Percentiles rank a stretch among this genome's conserved stretches.
Evolutionary conservation across 106 monocot genomes (phyloP).

Genomic region (Amphibolis antarctica): DNA sequence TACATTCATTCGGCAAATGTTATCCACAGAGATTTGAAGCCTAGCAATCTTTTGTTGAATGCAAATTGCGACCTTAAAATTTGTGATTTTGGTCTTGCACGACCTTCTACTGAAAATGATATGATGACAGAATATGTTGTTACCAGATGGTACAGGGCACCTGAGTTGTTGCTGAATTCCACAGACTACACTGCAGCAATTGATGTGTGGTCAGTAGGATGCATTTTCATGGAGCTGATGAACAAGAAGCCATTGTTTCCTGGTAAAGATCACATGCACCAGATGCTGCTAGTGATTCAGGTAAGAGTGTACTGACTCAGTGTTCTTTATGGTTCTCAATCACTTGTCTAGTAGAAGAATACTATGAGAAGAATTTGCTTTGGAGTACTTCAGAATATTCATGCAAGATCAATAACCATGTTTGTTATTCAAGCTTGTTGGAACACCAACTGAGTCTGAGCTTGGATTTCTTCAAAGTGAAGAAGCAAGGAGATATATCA

Average conservation of each 20-base stretch:
- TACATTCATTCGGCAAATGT: constrained; percentile 95
- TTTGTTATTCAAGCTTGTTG: constrained; percentile 31
- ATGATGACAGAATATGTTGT: constrained; percentile 96
- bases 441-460: constrained; percentile 70
- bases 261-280: constrained; percentile 91
- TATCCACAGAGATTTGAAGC: constrained; percentile 92
- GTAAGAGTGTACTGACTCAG: constrained; percentile 15
- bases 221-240: constrained; percentile 96
- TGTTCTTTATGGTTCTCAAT: not conserved
- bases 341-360: not conserved
- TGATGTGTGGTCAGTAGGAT: constrained; percentile 95
- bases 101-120: constrained; percentile 72
- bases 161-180: constrained; percentile 82
- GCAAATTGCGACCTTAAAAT: constrained; percentile 92
- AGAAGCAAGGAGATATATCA: constrained; percentile 69
- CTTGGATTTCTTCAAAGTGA: constrained; percentile 70
- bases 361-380: too few species aligned
- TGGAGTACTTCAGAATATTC: too few species aligned
- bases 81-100: constrained; percentile 91
- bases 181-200: constrained; percentile 91
- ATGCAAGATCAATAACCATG: not conserved
- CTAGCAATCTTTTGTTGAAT: constrained; percentile 84
- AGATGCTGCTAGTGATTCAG: constrained; percentile 82
- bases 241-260: constrained; percentile 72
- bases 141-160: constrained; percentile 94